phyloP scores from a whole-genome alignment of 768 basidiomycete genomes.

The Rhodotorula sphaerocarpa region DNA sequence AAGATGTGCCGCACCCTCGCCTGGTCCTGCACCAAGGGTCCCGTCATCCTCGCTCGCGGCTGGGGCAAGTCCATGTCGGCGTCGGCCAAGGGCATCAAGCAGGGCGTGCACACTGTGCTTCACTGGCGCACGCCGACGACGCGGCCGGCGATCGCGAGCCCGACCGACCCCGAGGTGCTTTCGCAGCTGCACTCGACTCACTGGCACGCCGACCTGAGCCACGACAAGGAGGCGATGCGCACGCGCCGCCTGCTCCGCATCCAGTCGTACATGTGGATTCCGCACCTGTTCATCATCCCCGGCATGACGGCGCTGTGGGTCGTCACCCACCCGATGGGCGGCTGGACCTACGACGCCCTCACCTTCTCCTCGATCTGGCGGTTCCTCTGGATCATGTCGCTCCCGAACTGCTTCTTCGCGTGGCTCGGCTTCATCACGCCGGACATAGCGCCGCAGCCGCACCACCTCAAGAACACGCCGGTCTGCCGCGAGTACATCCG shows the following conservation, averaged over 20 bases:
- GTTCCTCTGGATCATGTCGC: slow-evolving; percentile 41
- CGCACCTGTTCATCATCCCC: slow-evolving; percentile 41
- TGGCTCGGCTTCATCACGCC: slow-evolving; percentile 42
- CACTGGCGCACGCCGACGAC: slow-evolving; percentile 40
- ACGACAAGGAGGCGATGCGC: slow-evolving; percentile 40
- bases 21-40: slow-evolving; percentile 35
- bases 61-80: slow-evolving; percentile 5
- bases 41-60: slow-evolving; percentile 25
- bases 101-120: slow-evolving; percentile 30
- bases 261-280: slow-evolving; percentile 40
- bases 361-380: slow-evolving; percentile 41
- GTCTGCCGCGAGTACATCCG: slow-evolving; percentile 41
- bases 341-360: slow-evolving; percentile 37
- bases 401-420: slow-evolving; percentile 41
- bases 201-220: slow-evolving; percentile 40
- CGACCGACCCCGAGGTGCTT: slow-evolving; percentile 41
- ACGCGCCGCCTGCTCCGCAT: slow-evolving; percentile 36
- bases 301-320: slow-evolving; percentile 39
- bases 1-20: slow-evolving; percentile 34
- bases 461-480: slow-evolving; percentile 38
- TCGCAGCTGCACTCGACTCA: slow-evolving; percentile 41
- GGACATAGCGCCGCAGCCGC: slow-evolving; percentile 36
- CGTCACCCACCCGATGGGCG: slow-evolving; percentile 39
- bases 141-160: slow-evolving; percentile 37
- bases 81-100: slow-evolving; percentile 14